A percentile compares a stretch with the other conserved stretches of the same genome.
These are phyloP conservation scores for Phialocephala subalpina DNA, from an alignment of 2,329 filamentous ascomycete genomes.

Conservation along the genomic window DNA sequence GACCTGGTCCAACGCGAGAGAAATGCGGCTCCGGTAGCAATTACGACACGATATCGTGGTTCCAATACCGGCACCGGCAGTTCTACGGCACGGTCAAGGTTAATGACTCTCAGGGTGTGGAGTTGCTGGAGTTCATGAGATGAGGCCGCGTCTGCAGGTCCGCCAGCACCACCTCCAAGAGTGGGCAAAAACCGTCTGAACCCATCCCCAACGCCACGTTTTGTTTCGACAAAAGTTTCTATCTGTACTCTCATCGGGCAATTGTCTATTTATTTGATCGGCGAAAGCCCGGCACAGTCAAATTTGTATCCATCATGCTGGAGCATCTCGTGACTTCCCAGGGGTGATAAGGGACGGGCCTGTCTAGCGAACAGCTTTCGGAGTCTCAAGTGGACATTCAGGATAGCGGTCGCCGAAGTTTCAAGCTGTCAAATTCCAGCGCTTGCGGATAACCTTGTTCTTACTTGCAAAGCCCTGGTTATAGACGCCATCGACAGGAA, in stretches of 20 bases:
- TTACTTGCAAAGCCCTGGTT: not conserved
- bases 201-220: not conserved
- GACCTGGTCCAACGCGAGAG: too few species aligned
- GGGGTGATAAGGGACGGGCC: too few species aligned
- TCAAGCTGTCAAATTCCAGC: too few species aligned
- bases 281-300: not conserved
- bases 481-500: not conserved
- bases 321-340: too few species aligned
- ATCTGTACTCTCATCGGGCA: not conserved
- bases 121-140: conserved; percentile 5
- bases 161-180: not conserved
- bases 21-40: too few species aligned
- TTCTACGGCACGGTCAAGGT: not conserved
- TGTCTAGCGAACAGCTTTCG: too few species aligned
- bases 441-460: not conserved
- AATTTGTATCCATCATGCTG: not conserved
- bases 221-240: not conserved
- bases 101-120: not conserved
- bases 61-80: too few species aligned
- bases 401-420: too few species aligned
- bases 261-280: not conserved
- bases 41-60: too few species aligned
- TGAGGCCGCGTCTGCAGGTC: conserved; percentile 5
- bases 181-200: not conserved
- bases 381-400: too few species aligned